Conservation (phyloP, 805 yeast genomes). For the Pichia cabralensis region DNA sequence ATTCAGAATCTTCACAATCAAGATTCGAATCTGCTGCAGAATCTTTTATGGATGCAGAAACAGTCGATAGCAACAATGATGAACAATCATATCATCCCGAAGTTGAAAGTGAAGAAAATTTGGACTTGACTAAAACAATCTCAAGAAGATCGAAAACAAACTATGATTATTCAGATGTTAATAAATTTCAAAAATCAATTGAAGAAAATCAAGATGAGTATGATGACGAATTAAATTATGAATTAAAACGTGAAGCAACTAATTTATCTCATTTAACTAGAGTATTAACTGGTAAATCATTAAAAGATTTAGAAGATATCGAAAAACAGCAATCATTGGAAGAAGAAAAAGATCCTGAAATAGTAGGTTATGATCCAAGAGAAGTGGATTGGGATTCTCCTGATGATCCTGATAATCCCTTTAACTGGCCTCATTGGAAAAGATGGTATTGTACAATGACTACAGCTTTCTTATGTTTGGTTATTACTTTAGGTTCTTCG, state of each 20-base stretch:
- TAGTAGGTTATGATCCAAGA: conserved; percentile 28
- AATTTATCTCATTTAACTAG: conserved; percentile 14
- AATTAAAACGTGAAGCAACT: conserved; percentile 16
- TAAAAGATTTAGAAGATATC: conserved; percentile 7
- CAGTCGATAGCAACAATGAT: neutral
- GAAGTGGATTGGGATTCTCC: conserved; percentile 49
- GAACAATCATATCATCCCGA: neutral
- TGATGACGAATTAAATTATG: conserved; percentile 16
- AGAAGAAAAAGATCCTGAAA: conserved; percentile 16
- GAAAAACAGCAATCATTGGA: conserved; percentile 14
- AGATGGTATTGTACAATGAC: conserved; percentile 60
- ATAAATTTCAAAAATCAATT: too few species aligned
- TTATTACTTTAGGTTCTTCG: conserved; percentile 68
- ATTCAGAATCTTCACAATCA: conserved; percentile 4
- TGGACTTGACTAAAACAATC: conserved; percentile 4
- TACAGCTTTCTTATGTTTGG: conserved; percentile 55
- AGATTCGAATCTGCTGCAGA: conserved; percentile 7
- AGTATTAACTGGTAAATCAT: conserved; percentile 8
- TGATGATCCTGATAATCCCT: conserved; percentile 53
- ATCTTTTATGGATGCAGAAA: conserved; percentile 3
- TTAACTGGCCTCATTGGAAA: conserved; percentile 55
- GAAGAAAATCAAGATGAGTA: conserved; percentile 10
- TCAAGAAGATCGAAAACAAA: neutral
- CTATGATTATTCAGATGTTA: too few species aligned
- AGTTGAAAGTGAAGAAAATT: neutral